phyloP scores from a whole-genome alignment of 495 filamentous ascomycete genomes.

The Aspergillus avenaceus region DNA sequence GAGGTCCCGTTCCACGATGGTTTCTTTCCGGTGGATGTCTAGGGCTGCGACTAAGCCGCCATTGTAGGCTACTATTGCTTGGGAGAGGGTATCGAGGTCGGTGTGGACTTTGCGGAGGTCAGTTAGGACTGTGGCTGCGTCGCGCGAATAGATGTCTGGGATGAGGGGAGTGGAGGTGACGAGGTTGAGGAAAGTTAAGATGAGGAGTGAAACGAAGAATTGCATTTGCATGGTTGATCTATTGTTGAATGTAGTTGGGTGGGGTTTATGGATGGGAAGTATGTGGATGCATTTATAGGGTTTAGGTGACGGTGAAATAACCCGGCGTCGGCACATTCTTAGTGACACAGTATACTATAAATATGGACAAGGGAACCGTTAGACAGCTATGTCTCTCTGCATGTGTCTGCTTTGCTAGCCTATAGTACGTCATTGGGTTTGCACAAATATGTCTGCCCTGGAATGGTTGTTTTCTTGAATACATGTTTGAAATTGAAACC shows the following conservation, averaged over 20 bases:
- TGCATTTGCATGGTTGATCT: neutral
- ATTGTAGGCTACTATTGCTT: neutral
- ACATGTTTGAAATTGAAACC: too few species aligned
- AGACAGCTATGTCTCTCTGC: too few species aligned
- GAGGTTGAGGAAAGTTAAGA: neutral
- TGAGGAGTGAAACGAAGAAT: neutral
- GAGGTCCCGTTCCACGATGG: neutral
- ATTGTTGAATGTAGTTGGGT: neutral
- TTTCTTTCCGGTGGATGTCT: neutral
- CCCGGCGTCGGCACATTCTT: too few species aligned
- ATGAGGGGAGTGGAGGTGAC: neutral
- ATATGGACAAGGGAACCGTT: too few species aligned
- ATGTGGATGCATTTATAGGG: too few species aligned
- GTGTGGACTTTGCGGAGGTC: neutral
- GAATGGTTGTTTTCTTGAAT: too few species aligned
- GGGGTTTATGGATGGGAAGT: neutral
- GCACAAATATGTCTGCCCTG: too few species aligned
- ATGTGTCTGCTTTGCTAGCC: too few species aligned
- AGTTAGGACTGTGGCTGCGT: neutral
- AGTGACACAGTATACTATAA: too few species aligned
- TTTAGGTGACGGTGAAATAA: too few species aligned
- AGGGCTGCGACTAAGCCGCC: neutral
- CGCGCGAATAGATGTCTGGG: neutral
- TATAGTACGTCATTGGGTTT: too few species aligned
- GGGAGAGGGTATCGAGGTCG: neutral